Evolutionary conservation across 2,329 filamentous ascomycete species (phyloP), one percentile per base, ranked within the genome.

Genomic region (Penicillium sp.): DNA sequence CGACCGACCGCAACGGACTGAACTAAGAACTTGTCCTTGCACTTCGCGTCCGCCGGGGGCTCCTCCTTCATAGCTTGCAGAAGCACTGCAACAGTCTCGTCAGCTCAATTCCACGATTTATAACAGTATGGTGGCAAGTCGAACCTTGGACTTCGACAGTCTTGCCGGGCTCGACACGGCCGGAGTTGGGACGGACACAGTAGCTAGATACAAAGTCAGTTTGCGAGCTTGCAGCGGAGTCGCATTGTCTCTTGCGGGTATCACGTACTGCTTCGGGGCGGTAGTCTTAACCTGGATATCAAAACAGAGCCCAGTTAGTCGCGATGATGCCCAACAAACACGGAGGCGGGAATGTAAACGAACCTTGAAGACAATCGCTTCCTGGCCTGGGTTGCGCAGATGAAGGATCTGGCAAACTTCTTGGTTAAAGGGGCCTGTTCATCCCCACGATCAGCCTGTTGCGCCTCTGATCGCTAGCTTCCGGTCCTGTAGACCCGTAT

Each of bases 21-120:
- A 33, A 97, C 93, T 49, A 97, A 84, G 74, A 97, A 97, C 79
- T 97, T 97, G 82, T 97, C 93, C 73, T 90, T 88, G 79, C 94
- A 99, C 74, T 90, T 92, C 57, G 88, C 86, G 71, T 96, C 92
- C 52, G 80, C 74, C 18, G 92, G 84, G 51, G 93, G 93, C 67
- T 97, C 92, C 69, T 90, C 85, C 80, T 96, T 96, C 94, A 99
- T 96, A 23, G 93, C 91, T 78, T 99, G 94, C 39, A 99, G 85
- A 34, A 97, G 86, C 53, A 99, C 94, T 95, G 62, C 47, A 29
- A 54, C 47, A 48, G 12, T 33, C 49, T 61, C 50, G 70, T 72
- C 52, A 68, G 57, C 46, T 47, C 52, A 62, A 31, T 5, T 18
- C 15, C 16, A 2, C 43, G 41, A 23, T 28, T 44, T 39, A 34